These are phyloP conservation scores for Alopecurus myosuroides DNA, from an alignment of 176 grass and related monocot species.

Conservation along the genomic window DNA sequence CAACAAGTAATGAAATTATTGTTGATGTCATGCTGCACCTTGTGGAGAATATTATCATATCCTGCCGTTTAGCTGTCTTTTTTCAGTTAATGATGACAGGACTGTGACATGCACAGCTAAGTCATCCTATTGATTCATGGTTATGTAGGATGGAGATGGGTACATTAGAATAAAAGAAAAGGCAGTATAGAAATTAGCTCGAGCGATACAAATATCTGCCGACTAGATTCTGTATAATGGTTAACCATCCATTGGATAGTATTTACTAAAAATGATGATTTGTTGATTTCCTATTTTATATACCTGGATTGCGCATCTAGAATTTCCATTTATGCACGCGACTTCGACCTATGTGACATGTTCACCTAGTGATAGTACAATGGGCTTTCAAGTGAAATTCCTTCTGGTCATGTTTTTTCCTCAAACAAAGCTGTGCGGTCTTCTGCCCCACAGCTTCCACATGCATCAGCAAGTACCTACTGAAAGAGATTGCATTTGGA, in stretches of 20 bases:
- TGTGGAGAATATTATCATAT: constrained; percentile 29
- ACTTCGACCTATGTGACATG: not conserved
- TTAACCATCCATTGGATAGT: not conserved
- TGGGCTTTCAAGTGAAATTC: not conserved
- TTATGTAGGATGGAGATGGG: constrained; percentile 32
- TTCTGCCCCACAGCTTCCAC: not conserved
- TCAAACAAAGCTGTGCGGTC: not conserved
- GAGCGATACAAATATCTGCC: not conserved
- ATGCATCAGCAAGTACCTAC: not conserved
- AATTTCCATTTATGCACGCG: not conserved
- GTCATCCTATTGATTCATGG: constrained; percentile 26
- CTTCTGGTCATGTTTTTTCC: not conserved
- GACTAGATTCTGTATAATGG: not conserved
- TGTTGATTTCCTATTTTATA: constrained; percentile 21
- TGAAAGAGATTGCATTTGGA: not conserved
- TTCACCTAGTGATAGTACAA: not conserved
- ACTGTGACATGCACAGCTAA: not conserved
- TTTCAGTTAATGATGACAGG: constrained; percentile 33
- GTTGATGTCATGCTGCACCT: constrained; percentile 7
- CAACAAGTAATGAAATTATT: constrained; percentile 8
- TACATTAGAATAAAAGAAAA: not conserved
- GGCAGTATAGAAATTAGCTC: not conserved
- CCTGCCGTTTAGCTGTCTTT: constrained; percentile 1
- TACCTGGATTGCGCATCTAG: not conserved
- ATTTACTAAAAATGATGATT: not conserved